A percentile compares a stretch with the other conserved stretches of the same genome.
Evolutionary conservation across 768 basidiomycete species (phyloP).

Genomic region (Panaeolus cyanescens): DNA sequence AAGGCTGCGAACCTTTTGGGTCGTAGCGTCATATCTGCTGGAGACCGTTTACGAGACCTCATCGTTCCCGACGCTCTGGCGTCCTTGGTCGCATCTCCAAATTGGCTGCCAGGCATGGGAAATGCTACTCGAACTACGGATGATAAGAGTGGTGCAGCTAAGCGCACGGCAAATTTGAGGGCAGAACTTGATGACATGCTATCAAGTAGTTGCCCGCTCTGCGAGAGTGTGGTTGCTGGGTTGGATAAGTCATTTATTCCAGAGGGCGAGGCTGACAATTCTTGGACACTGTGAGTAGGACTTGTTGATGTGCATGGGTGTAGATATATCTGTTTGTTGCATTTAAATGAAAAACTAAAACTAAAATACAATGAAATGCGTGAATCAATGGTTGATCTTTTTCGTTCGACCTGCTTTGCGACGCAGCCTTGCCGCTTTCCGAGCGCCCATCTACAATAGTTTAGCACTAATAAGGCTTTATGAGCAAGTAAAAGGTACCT

Average conservation of each 20-base stretch:
- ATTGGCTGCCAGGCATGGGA: slow-evolving; percentile 75
- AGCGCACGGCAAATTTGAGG: slow-evolving; percentile 71
- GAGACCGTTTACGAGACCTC: slow-evolving; percentile 87
- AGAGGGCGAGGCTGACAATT: slow-evolving; percentile 75
- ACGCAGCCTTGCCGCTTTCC: slow-evolving; percentile 72
- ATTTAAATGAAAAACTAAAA: slow-evolving; percentile 13
- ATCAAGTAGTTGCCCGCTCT: slow-evolving; percentile 88
- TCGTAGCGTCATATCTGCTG: slow-evolving; percentile 82
- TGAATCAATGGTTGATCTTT: slow-evolving; percentile 73
- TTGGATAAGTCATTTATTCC: slow-evolving; percentile 87
- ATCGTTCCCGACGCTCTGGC: slow-evolving; percentile 95
- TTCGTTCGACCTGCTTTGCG: slow-evolving; percentile 76
- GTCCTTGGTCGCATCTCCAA: slow-evolving; percentile 73
- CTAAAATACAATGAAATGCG: slow-evolving; percentile 5
- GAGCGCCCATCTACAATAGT: slow-evolving; percentile 71
- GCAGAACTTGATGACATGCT: slow-evolving; percentile 88
- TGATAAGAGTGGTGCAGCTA: slow-evolving; percentile 51
- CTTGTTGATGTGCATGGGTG: slow-evolving; percentile 2
- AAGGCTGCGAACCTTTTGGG: slow-evolving; percentile 71
- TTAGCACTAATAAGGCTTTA: slow-evolving; percentile 4
- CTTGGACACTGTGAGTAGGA: slow-evolving; percentile 65
- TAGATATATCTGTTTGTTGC: slow-evolving; percentile 11
- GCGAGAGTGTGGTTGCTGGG: slow-evolving; percentile 85
- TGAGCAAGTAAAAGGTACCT: slow-evolving; percentile 37
- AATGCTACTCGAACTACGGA: slow-evolving; percentile 49